Evolutionary conservation across 2,329 filamentous ascomycete species (phyloP), one percentile per base, ranked within the genome.

Genomic region (Echinosphaeria canescens): DNA sequence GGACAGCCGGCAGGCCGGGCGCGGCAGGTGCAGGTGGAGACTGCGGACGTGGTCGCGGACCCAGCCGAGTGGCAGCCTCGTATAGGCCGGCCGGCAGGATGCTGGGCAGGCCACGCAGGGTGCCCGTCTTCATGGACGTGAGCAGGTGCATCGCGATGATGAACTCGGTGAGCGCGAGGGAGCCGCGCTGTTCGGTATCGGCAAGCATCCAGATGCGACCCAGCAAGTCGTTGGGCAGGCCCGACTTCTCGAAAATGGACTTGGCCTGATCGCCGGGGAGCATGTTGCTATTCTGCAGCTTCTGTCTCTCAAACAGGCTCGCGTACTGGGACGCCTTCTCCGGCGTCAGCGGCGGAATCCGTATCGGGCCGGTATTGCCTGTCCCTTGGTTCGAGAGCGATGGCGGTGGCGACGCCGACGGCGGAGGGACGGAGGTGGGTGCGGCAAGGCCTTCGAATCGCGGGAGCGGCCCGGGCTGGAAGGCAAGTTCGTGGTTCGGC

Each of bases 111-210:
- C 65, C 70, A 34, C 80, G 72, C 46, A 98, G 62, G 16, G 71
- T 61, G 13, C 82, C 78, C 10, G 72, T 75, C 56, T 91, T 92
- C 52, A 80, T 81, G 10, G 82, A 92, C 10, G 81, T 85, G 33
- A 98, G 61, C 32, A 98, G 58, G 48, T 98, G 88, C 88, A 98
- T 98, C 24, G 88, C 88, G 42, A 98, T 90, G 43, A 92, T 78
- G 46, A 98, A 98, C 41, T 95, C 88, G 10, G 82, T 85, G 38
- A 73, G 62, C 30, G 84, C 76, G 19, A 98, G 60, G 17, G 75
- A 71, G 27, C 88, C 88, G 28, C 84, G 71, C 50, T 92, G 82
- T 49, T 93, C 84, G 0, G 81, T 88, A 46, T 98, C 88, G 13
- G 84, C 76, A 33, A 98, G 62, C 39, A 78, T 82, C 88, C 88